Conservation (phyloP, 441 rosid species). For the Jatropha podagrica region DNA sequence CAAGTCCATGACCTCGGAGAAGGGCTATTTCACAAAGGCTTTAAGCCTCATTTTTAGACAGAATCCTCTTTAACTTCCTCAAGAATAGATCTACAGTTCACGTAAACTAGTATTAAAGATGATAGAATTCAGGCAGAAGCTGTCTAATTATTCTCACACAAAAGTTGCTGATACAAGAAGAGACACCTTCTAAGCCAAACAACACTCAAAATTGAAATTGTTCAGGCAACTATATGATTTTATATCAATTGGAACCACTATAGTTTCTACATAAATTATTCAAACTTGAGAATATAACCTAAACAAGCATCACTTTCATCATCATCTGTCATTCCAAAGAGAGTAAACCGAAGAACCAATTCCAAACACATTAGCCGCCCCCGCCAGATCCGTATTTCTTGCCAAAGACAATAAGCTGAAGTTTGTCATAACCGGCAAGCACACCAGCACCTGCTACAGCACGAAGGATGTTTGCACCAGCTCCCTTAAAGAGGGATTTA, state of each 20-base stretch:
- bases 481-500: conserved; percentile 90
- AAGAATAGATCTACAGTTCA: too few species aligned
- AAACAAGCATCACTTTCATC: conserved; percentile 20
- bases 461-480: conserved; percentile 92
- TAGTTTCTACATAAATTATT: conserved; percentile 32
- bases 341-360: too few species aligned
- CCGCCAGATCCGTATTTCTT: conserved; percentile 87
- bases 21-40: too few species aligned
- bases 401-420: conserved; percentile 76
- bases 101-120: not conserved
- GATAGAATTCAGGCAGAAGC: not conserved
- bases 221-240: conserved; percentile 4
- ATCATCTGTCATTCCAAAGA: conserved; percentile 23
- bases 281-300: conserved; percentile 14
- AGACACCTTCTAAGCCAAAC: conserved; percentile 5
- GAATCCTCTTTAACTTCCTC: too few species aligned
- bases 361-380: conserved; percentile 43
- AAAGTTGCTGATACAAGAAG: not conserved
- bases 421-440: conserved; percentile 90
- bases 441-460: conserved; percentile 98
- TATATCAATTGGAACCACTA: conserved; percentile 17
- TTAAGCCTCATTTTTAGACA: too few species aligned
- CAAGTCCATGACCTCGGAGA: too few species aligned
- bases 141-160: conserved; percentile 22
- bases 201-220: conserved; percentile 30